phyloP scores from a whole-genome alignment of 2,329 filamentous ascomycete genomes.

The Lecanicillium sp. region DNA sequence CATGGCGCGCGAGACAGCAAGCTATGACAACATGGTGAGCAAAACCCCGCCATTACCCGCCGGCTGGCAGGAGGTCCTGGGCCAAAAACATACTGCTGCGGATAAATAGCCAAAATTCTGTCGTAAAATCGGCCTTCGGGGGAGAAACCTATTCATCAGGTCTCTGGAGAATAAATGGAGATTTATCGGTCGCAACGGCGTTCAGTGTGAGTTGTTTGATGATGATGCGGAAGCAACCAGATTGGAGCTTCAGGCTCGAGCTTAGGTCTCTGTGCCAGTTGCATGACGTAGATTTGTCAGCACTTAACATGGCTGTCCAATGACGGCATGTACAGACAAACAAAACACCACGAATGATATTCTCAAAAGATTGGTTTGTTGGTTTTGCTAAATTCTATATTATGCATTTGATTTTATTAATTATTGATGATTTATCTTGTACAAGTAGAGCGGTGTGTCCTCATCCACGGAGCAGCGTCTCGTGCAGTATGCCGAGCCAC shows the following conservation, averaged over 20 bases:
- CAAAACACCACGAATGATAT: too few relatives aligned
- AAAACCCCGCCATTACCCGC: not conserved
- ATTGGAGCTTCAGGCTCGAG: not conserved
- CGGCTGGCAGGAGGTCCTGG: not conserved
- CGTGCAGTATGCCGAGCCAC: too few relatives aligned
- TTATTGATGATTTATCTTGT: too few relatives aligned
- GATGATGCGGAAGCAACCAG: not conserved
- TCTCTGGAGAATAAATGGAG: not conserved
- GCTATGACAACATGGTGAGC: slow-evolving; percentile 8
- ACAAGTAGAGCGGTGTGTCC: too few relatives aligned
- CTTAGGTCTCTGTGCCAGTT: not conserved
- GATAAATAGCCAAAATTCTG: slow-evolving; percentile 20
- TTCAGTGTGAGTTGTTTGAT: not conserved
- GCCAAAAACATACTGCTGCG: slow-evolving; percentile 4
- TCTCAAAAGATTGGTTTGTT: too few relatives aligned
- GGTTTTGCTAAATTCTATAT: too few relatives aligned
- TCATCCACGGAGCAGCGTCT: too few relatives aligned
- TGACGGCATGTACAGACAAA: too few relatives aligned
- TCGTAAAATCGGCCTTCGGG: slow-evolving; percentile 25
- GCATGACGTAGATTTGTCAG: slow-evolving; percentile 9
- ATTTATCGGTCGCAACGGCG: not conserved
- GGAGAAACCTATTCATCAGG: slow-evolving; percentile 35
- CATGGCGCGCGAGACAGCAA: slow-evolving; percentile 42
- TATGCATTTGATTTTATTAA: too few relatives aligned
- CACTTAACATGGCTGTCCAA: too few relatives aligned